These are phyloP conservation scores for Cladosporium sp. DNA, from an alignment of 2,329 filamentous ascomycete species.

Conservation along the genomic window DNA sequence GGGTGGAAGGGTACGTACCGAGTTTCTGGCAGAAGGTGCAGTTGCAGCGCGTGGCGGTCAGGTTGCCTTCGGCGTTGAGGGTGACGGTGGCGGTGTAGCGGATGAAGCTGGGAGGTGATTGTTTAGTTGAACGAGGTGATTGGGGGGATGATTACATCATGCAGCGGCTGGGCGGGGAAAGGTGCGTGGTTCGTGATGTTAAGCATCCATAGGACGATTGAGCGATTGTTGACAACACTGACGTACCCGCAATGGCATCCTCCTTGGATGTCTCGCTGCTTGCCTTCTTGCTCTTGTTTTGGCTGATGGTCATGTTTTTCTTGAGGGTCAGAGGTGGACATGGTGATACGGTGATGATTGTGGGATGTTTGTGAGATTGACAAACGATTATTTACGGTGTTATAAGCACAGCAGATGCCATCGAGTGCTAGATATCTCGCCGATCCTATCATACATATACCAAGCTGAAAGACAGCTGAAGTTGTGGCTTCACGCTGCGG, in stretches of 20 bases:
- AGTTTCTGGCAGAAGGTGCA: conserved; percentile 13
- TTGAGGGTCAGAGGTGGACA: too few species aligned
- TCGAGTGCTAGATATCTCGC: too few species aligned
- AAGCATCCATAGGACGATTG: too few species aligned
- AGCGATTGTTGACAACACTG: too few species aligned
- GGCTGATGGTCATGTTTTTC: too few species aligned
- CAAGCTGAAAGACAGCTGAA: too few species aligned
- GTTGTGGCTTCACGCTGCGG: too few species aligned
- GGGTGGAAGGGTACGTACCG: not conserved
- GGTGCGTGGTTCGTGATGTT: too few species aligned
- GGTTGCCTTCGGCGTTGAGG: not conserved
- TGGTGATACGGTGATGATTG: not conserved
- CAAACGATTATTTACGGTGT: too few species aligned
- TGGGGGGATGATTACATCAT: not conserved
- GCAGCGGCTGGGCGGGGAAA: not conserved
- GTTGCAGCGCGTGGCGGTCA: conserved; percentile 12
- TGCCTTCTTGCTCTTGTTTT: not conserved
- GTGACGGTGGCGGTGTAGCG: conserved; percentile 7
- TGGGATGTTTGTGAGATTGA: too few species aligned
- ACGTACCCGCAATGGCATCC: conserved; percentile 13
- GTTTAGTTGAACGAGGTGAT: not conserved
- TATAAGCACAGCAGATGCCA: too few species aligned
- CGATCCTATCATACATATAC: too few species aligned
- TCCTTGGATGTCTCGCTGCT: not conserved
- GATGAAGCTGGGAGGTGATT: conserved; percentile 7